These are phyloP conservation scores for Penicilliopsis zonata DNA, from an alignment of 495 filamentous ascomycete species.

Conservation along the genomic window DNA sequence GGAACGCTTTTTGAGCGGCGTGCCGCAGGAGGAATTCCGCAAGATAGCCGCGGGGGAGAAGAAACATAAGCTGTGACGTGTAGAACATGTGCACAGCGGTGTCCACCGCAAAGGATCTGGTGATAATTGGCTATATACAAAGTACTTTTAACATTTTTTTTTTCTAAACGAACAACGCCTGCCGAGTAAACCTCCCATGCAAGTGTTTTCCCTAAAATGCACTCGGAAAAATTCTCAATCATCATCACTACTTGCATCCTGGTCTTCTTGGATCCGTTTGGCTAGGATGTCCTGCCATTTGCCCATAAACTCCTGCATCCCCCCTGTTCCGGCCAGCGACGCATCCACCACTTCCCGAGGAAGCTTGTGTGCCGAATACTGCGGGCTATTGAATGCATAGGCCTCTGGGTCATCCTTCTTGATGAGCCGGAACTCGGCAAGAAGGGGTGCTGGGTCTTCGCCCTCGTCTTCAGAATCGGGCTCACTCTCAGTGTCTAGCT, in stretches of 20 bases:
- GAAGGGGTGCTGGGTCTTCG: constrained; percentile 45
- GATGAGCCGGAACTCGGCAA: constrained; percentile 72
- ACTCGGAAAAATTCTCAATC: constrained; percentile 10
- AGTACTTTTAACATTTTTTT: no score
- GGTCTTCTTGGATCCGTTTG: constrained; percentile 38
- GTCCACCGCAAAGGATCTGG: no score
- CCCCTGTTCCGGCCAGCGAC: constrained; percentile 46
- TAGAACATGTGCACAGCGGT: no score
- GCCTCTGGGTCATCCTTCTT: constrained; percentile 75
- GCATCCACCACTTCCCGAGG: constrained; percentile 93
- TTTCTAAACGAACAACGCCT: neutral
- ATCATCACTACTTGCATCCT: constrained; percentile 29
- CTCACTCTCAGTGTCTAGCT: constrained; percentile 6
- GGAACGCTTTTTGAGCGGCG: constrained; percentile 63
- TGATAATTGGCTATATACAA: no score
- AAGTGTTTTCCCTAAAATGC: no score
- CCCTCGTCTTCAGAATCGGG: constrained; percentile 33
- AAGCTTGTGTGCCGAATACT: constrained; percentile 92
- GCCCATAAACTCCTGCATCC: constrained; percentile 77
- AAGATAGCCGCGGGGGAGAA: constrained; percentile 53
- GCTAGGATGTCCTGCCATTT: constrained; percentile 75
- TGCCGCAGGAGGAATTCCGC: constrained; percentile 78
- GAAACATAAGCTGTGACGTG: constrained; percentile 69
- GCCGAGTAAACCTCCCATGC: neutral
- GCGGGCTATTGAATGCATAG: constrained; percentile 69